phyloP scores from a whole-genome alignment of 2,329 filamentous ascomycete species.

The Pseudogymnoascus sp. region DNA sequence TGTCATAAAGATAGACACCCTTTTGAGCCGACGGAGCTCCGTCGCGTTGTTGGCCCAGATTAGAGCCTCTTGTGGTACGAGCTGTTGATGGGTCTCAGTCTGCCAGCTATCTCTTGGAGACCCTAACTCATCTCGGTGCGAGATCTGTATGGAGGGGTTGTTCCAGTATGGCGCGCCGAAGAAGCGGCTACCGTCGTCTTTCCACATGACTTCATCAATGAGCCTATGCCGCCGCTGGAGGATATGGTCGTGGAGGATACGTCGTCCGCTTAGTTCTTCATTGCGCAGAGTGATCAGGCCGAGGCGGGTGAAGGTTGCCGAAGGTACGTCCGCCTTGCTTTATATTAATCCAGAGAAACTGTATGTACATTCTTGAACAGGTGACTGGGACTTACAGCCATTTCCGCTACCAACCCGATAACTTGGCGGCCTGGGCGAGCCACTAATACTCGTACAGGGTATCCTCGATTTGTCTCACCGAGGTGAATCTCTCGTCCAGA shows the following conservation, averaged over 20 bases:
- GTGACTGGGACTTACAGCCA: constrained; percentile 6
- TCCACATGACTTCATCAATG: constrained; percentile 11
- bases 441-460: constrained; percentile 5
- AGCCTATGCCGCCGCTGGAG: not conserved
- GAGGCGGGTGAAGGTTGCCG: constrained; percentile 1
- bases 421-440: not conserved
- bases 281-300: constrained; percentile 7
- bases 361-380: not conserved
- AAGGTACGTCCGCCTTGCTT: not conserved
- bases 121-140: not conserved
- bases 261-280: not conserved
- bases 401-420: constrained; percentile 5
- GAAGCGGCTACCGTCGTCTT: not conserved
- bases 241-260: not conserved
- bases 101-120: not conserved
- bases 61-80: constrained; percentile 11
- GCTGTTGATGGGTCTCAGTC: not conserved
- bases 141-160: not conserved
- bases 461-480: constrained; percentile 4
- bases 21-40: constrained; percentile 10
- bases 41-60: constrained; percentile 11
- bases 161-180: constrained; percentile 9
- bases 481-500: constrained; percentile 5
- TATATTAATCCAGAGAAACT: not conserved
- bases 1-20: constrained; percentile 6